A percentile compares a stretch with the other conserved stretches of the same genome.
Evolutionary conservation across 345 rosid genomes (phyloP).

Genomic region (Melaleuca quinquenervia): DNA sequence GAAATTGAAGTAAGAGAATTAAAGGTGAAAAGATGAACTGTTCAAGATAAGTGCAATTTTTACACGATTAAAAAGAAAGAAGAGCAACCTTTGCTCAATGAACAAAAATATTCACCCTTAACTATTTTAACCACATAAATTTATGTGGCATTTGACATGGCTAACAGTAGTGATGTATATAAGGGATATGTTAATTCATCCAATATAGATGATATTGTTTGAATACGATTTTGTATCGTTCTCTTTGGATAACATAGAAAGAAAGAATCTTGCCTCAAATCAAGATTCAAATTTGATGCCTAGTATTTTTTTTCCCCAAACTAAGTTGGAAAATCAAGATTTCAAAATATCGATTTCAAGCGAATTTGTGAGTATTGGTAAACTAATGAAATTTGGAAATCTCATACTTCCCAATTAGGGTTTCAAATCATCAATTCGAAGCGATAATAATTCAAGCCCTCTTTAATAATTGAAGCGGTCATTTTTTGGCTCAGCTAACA

Average conservation of each 20-base stretch:
- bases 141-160: background rate
- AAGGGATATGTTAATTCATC: background rate
- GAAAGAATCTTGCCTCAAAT: background rate
- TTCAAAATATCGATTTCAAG: background rate
- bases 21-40: background rate
- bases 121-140: background rate
- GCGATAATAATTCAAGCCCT: too few species aligned
- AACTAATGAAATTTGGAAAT: background rate
- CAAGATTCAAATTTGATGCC: background rate
- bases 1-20: background rate
- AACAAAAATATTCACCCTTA: background rate
- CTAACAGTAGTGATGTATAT: background rate
- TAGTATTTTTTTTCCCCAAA: background rate
- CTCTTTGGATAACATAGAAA: background rate
- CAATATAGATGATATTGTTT: background rate
- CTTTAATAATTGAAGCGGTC: too few species aligned
- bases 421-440: background rate
- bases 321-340: background rate
- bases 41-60: background rate
- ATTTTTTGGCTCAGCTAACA: too few species aligned
- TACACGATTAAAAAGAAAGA: too few species aligned
- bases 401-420: background rate
- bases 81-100: background rate
- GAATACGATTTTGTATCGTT: background rate
- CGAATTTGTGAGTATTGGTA: background rate